Evolutionary conservation across 2,329 filamentous ascomycete species (phyloP), one percentile per base, ranked within the genome.

Genomic region (Alternaria metachromatica): DNA sequence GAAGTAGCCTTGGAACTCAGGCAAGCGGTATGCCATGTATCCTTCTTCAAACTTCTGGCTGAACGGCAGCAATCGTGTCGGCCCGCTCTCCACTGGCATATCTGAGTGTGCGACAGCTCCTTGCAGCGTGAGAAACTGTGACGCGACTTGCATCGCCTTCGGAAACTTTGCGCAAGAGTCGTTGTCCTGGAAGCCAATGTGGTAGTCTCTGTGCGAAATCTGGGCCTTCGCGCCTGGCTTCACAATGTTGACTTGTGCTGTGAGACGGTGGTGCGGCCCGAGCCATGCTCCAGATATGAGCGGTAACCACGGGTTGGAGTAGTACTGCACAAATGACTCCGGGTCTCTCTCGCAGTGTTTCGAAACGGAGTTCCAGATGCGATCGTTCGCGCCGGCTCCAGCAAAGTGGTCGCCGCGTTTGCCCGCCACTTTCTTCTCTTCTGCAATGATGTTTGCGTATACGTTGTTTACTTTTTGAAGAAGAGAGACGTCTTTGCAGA

Each of bases 361-460:
- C 65, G 84, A 84, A 76, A 90, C 88, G 0, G 88, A 87, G 78
- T 90, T 90, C 88, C 88, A 90, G 78, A 90, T 89, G 10, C 88
- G 84, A 58, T 86, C 82, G 71, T 90, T 90, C 23, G 83, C 82
- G 21, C 85, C 85, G 3, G 82, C 80, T 5, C 82, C 77, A 1
- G 87, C 87, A 74, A 90, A 90, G 70, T 90, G 88, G 74, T 90
- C 88, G 21, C 88, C 88, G 55, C 84, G 83, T 49, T 70, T 69
- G 1, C 75, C 63, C 54, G 23, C 74, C 74, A 21, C 71, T 51
- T 74, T 88, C 84, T 86, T 88, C 15, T 84, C 82, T n/a, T 78
- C 68, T 9, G 83, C 74, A 15, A 90, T 79, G 48, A 77, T 76
- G 3, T 15, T 20, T 8, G 66, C 41, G 37, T 66, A 77, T 5